Conservation (phyloP, 129 eudicot genomes). For the Lactuca sativa region DNA sequence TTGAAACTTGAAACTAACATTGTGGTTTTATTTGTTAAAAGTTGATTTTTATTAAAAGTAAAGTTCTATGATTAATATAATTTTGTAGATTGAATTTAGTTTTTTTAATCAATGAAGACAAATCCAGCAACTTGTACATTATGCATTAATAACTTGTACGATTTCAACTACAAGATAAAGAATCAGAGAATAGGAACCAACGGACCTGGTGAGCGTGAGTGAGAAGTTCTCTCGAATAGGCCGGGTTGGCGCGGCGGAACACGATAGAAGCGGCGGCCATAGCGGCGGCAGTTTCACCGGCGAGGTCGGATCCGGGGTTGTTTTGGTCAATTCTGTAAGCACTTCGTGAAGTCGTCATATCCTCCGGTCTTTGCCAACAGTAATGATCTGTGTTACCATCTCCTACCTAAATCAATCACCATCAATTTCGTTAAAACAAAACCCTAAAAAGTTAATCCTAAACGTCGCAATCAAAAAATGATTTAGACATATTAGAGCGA, state of each 20-base stretch:
- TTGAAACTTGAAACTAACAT: too few species aligned
- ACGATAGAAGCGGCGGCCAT: slow-evolving; percentile 98
- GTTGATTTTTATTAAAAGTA: too few species aligned
- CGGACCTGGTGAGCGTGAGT: slow-evolving; percentile 85
- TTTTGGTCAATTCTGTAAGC: slow-evolving; percentile 84
- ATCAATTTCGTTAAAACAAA: neutral
- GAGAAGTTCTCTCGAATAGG: slow-evolving; percentile 66
- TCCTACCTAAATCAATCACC: slow-evolving; percentile 61
- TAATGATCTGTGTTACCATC: slow-evolving; percentile 98
- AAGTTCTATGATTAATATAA: too few species aligned
- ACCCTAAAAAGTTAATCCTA: neutral
- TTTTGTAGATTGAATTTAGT: neutral
- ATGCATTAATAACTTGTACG: slow-evolving; percentile 14
- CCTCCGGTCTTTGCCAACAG: slow-evolving; percentile 99
- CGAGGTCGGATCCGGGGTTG: slow-evolving; percentile 96
- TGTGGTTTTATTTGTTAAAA: too few species aligned
- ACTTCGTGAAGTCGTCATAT: slow-evolving; percentile 88
- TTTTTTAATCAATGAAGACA: neutral
- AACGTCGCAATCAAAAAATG: neutral
- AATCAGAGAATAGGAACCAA: neutral
- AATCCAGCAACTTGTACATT: slow-evolving; percentile 16
- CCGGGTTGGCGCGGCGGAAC: slow-evolving; percentile 65
- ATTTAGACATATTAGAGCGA: neutral
- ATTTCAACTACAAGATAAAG: neutral
- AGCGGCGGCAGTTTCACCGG: slow-evolving; percentile 98